Evolutionary conservation across 441 rosid genomes (phyloP), one percentile per base, ranked within the genome.

Genomic region (Arabidopsis lyrata): DNA sequence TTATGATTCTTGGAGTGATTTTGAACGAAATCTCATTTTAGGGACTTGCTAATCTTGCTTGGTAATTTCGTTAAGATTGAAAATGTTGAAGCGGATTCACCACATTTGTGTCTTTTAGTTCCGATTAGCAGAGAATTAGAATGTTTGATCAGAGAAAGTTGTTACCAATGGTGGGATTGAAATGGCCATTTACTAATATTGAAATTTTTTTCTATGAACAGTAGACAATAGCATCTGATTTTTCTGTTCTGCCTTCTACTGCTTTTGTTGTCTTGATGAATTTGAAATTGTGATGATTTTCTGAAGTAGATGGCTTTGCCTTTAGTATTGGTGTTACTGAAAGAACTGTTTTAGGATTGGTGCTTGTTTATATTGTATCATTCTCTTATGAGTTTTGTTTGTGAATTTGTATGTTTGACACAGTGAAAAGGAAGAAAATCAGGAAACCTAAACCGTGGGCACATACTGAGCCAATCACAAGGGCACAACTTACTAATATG

Each of bases 401-500:
- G 20, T 20, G 20, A 20, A 20, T 20, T 3, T 8, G 52, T 48
- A 31, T 14, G 60, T 8, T 16, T 29, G 31, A 29, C 20, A 4
- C 82, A 86, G 91, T 49, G 10, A 58, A 34, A 48, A 55, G 41
- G 2, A 86, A 78, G 78, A 86, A 74, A 72, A 70, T 90, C 24
- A 62, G 75, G 53, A 86, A 85, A 79, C 89, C 88, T 31, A 73
- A 83, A 71, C 86, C 92, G 15, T 90, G 92, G 92, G 83, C 76
- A 55, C 89, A 90, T 79, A 72, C 91, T 36, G 78, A 81, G 60
- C 84, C 85, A 44, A 82, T 90, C 62, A 90, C 92, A 7, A 81
- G 60, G 79, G 45, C 81, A 13, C 87, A 84, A 55, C 87, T 89
- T 27, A 66, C 10, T 73, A 81, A 78, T 57, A 72, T 87, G 87